Base-by-base conservation (phyloP, 192 early-diverging fungal genomes). In the Coemansia sp. region DNA sequence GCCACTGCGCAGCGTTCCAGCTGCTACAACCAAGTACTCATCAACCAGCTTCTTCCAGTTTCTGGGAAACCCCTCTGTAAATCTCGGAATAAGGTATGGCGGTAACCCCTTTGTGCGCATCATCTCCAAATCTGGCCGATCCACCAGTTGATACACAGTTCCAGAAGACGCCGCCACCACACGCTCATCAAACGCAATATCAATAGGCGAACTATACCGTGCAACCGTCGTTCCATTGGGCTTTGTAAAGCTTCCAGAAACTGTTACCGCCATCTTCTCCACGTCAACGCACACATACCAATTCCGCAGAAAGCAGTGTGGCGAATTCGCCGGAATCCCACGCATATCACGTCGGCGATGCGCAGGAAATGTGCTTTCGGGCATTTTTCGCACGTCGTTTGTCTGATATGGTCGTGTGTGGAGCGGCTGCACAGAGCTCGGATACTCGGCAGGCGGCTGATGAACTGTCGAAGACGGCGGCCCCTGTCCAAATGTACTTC, bases 51-150 rank as follows among this genome's bases (percentile, higher is more conserved):
- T 42, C 53, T 28, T 67, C 74, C 74, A 77, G 26, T 67, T 66
- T 5, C 46, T 28, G 2, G 74, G 74, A 14, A 77, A 77, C 20
- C 74, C 74, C 10, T 66, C 60, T 3, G 31, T 59, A 60, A 77
- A 77, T 17, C 53, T 44, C 11, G 68, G 53, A 12, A 68, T 20
- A 2, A 77, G 53, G 19, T 71, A 48, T 19, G 64, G 68, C 8
- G 74, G 74, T 21, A 77, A 68, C 7, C 74, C 74, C 57, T 64
- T 67, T 6, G 22, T 44, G 6, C 65, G 74, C 74, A 77, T 77
- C 42, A 42, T 25, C 11, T 60, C 74, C 21, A 71, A 17, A 37
- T 77, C 65, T 20, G 65, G 64, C 11, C 54, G 31, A 2, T 62
- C 69, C 11, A 60, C 74, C 5, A 77, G 65, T 40, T 64, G 49